A percentile compares a stretch with the other conserved stretches of the same genome.
phyloP scores from a whole-genome alignment of 2,329 filamentous ascomycete species.

The Ascochyta clinopodiicola region DNA sequence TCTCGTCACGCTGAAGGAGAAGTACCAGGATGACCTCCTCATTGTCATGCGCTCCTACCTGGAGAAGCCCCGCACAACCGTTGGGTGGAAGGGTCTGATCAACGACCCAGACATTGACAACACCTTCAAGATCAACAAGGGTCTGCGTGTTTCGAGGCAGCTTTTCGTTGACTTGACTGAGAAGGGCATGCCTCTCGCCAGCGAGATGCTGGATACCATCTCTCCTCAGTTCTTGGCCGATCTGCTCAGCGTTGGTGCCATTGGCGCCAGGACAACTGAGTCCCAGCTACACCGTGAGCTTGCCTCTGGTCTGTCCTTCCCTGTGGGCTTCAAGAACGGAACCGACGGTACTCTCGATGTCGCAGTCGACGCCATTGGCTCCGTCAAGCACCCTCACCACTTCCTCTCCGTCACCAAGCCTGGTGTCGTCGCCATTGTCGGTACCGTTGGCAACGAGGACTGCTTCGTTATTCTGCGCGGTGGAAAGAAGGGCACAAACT shows the following conservation, averaged over 20 bases:
- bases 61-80: slow-evolving; percentile 96
- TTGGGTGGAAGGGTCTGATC: slow-evolving; percentile 98
- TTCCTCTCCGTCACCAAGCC: slow-evolving; percentile 98
- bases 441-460: slow-evolving; percentile 93
- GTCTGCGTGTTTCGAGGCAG: slow-evolving; percentile 82
- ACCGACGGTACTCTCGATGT: slow-evolving; percentile 90
- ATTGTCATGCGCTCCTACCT: slow-evolving; percentile 99
- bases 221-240: slow-evolving; percentile 97
- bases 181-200: slow-evolving; percentile 94
- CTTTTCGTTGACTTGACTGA: slow-evolving; percentile 91
- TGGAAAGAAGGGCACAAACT: slow-evolving; percentile 93
- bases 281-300: slow-evolving; percentile 94
- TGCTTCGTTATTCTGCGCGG: slow-evolving; percentile 96
- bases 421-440: slow-evolving; percentile 91
- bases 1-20: slow-evolving; percentile 80
- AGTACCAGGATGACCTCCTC: slow-evolving; percentile 86
- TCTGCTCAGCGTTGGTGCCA: slow-evolving; percentile 86
- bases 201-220: slow-evolving; percentile 98
- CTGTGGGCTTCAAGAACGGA: slow-evolving; percentile 99
- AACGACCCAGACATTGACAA: slow-evolving; percentile 99
- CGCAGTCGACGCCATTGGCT: slow-evolving; percentile 93
- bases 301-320: slow-evolving; percentile 92
- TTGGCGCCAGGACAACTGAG: slow-evolving; percentile 96
- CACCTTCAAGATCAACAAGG: slow-evolving; percentile 99
- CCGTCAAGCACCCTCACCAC: slow-evolving; percentile 90